Conservation (phyloP, 2,329 filamentous ascomycete species). For the Cyphellophora europaea region DNA sequence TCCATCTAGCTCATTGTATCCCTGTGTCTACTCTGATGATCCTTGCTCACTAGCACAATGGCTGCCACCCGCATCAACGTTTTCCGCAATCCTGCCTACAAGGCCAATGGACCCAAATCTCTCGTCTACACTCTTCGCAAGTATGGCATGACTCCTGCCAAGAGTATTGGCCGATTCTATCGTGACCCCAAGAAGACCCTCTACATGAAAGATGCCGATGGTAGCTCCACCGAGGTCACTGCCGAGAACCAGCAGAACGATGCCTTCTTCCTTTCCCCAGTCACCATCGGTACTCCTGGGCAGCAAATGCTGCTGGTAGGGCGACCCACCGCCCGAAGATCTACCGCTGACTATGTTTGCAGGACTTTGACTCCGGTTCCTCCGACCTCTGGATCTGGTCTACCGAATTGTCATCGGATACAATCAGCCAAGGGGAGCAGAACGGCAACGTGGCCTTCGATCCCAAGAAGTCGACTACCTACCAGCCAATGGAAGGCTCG, state of each 20-base stretch:
- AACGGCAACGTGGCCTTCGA: conserved; percentile 49
- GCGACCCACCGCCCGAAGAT: no score
- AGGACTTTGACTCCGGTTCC: conserved; percentile 62
- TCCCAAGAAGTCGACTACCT: conserved; percentile 52
- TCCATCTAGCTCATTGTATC: no score
- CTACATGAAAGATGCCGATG: conserved; percentile 8
- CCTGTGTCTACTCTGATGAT: no score
- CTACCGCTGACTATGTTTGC: no score
- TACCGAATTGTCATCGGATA: conserved; percentile 33
- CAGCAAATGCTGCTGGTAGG: conserved; percentile 43
- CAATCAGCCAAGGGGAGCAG: conserved; percentile 23
- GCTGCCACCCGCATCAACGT: conserved; percentile 36
- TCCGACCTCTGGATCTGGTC: conserved; percentile 59
- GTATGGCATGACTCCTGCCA: conserved; percentile 54
- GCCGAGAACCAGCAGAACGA: conserved; percentile 61
- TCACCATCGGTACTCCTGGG: conserved; percentile 55
- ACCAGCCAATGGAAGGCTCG: conserved; percentile 36
- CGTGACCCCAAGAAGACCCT: conserved; percentile 37
- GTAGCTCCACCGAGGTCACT: conserved; percentile 29
- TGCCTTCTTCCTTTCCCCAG: conserved; percentile 53
- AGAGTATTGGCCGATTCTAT: conserved; percentile 55
- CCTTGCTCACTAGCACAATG: conserved; percentile 21
- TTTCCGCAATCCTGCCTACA: conserved; percentile 51
- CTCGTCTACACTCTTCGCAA: conserved; percentile 54
- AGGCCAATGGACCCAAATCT: conserved; percentile 51